phyloP scores from a whole-genome alignment of 371 early-diverging fungal species.

The Mucor mucedo region DNA sequence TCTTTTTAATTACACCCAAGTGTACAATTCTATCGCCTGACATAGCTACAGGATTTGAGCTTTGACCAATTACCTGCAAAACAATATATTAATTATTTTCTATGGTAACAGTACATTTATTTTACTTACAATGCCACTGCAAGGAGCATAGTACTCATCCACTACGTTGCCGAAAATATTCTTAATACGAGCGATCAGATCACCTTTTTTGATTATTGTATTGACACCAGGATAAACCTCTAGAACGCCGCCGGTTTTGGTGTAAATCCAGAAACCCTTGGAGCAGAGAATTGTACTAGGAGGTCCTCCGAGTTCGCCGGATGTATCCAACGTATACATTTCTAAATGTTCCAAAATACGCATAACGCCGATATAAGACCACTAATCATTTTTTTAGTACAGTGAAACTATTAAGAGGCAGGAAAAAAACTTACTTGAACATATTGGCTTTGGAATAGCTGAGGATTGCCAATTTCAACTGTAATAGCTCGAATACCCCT shows the following conservation, averaged over 20 bases:
- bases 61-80: slow-evolving; percentile 47
- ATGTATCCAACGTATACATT: slow-evolving; percentile 30
- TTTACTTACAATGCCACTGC: slow-evolving; percentile 78
- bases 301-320: slow-evolving; percentile 17
- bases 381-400: slow-evolving; percentile 14
- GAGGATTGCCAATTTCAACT: slow-evolving; percentile 85
- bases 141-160: slow-evolving; percentile 87
- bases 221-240: slow-evolving; percentile 89
- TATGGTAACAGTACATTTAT: slow-evolving; percentile 4
- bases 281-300: slow-evolving; percentile 33
- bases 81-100: neutral
- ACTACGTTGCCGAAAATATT: slow-evolving; percentile 93
- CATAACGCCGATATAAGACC: slow-evolving; percentile 45
- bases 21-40: slow-evolving; percentile 81
- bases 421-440: slow-evolving; percentile 51
- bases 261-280: slow-evolving; percentile 52
- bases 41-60: slow-evolving; percentile 80
- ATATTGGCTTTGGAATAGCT: slow-evolving; percentile 74
- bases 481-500: slow-evolving; percentile 87
- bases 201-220: slow-evolving; percentile 85
- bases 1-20: slow-evolving; percentile 74
- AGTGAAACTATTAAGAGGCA: too few relatives aligned
- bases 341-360: slow-evolving; percentile 40
- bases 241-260: slow-evolving; percentile 74
- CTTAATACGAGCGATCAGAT: slow-evolving; percentile 87